Conservation (phyloP, 2,329 filamentous ascomycete genomes). For the Chaetomium sp. region DNA sequence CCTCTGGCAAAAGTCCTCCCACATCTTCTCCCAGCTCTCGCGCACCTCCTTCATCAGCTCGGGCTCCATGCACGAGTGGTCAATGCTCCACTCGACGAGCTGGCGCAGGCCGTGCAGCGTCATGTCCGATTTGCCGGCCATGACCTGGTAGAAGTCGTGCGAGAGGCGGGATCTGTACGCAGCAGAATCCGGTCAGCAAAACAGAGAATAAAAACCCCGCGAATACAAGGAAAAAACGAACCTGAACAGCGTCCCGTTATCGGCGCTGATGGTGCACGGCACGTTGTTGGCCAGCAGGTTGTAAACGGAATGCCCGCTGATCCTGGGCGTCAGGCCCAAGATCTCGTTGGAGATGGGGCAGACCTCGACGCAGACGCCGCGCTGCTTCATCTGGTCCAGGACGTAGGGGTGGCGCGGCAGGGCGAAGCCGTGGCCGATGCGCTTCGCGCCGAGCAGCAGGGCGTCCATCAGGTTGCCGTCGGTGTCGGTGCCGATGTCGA, state of each 20-base stretch:
- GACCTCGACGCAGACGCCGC: conserved; percentile 70
- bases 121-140: conserved; percentile 69
- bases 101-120: conserved; percentile 72
- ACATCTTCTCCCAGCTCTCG: conserved; percentile 55
- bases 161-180: conserved; percentile 64
- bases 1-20: conserved; percentile 60
- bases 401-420: conserved; percentile 66
- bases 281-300: conserved; percentile 70
- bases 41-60: conserved; percentile 45
- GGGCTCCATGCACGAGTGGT: conserved; percentile 58
- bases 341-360: conserved; percentile 80
- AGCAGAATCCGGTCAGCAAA: background rate
- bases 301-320: conserved; percentile 68
- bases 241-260: conserved; percentile 74
- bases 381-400: conserved; percentile 65
- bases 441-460: conserved; percentile 64
- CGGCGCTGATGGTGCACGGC: conserved; percentile 72
- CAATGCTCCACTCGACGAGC: conserved; percentile 63
- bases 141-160: conserved; percentile 76
- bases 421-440: conserved; percentile 75
- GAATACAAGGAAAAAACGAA: conserved; percentile 38
- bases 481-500: conserved; percentile 64
- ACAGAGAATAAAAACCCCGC: background rate
- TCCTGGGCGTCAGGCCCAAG: conserved; percentile 66
- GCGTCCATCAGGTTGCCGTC: conserved; percentile 72